Percentiles rank a stretch among this genome's conserved stretches.
Conservation (phyloP, 257 asterid genomes). For the Fraxinus americana region DNA sequence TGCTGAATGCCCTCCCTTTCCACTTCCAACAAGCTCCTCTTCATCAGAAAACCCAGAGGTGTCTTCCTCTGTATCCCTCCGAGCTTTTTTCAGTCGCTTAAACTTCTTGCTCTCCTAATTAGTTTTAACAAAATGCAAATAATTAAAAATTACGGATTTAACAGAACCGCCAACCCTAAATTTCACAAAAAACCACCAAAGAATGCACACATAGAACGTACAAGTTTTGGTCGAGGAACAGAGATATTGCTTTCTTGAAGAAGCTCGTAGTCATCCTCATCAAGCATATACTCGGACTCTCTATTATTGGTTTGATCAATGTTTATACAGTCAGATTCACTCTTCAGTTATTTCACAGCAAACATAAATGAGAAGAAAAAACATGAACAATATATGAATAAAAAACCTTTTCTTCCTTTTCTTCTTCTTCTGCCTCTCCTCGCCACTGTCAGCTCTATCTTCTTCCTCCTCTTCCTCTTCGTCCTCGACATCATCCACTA, state of each 20-base stretch:
- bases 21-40: slow-evolving; percentile 71
- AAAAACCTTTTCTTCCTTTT: slow-evolving; percentile 80
- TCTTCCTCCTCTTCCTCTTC: slow-evolving; percentile 80
- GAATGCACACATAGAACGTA: slow-evolving; percentile 12
- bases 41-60: slow-evolving; percentile 78
- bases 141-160: neutral
- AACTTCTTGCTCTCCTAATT: slow-evolving; percentile 75
- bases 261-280: slow-evolving; percentile 92
- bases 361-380: slow-evolving; percentile 3
- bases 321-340: neutral
- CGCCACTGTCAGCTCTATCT: slow-evolving; percentile 70
- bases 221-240: slow-evolving; percentile 79
- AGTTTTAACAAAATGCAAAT: slow-evolving; percentile 13
- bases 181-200: slow-evolving; percentile 9
- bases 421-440: slow-evolving; percentile 82
- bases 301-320: slow-evolving; percentile 33
- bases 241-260: slow-evolving; percentile 90
- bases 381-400: neutral
- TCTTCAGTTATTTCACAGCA: neutral
- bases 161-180: neutral
- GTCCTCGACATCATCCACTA: slow-evolving; percentile 81
- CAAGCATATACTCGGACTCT: slow-evolving; percentile 75
- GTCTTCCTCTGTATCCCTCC: slow-evolving; percentile 71
- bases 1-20: slow-evolving; percentile 67
- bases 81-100: slow-evolving; percentile 86